A percentile compares a stretch with the other conserved stretches of the same genome.
Conservation (phyloP, 2,329 filamentous ascomycete species). For the Sporothrix pseudoabietina region DNA sequence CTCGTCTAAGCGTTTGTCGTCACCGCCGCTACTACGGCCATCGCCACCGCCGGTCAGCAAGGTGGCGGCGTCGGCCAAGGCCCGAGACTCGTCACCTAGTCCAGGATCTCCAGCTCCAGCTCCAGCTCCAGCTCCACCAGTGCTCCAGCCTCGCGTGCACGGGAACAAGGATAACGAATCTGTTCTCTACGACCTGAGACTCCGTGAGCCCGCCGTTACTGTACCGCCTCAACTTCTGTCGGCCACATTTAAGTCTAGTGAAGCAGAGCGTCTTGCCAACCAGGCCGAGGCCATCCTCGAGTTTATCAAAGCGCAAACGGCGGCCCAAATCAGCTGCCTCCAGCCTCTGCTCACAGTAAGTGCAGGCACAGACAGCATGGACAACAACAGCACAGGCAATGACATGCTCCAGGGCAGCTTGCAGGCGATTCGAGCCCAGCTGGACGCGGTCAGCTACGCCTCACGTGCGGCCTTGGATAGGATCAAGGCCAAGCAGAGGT, state of each 20-base stretch:
- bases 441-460: neutral
- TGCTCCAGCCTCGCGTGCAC: neutral
- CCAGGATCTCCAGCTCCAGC: neutral
- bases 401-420: slow-evolving; percentile 12
- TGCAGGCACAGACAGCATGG: too few species aligned
- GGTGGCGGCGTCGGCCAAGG: neutral
- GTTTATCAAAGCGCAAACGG: neutral
- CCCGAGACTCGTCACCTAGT: neutral
- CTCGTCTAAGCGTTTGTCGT: neutral
- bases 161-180: neutral
- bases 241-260: neutral
- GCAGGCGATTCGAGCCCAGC: neutral
- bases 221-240: too few species aligned
- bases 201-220: neutral
- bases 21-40: too few species aligned
- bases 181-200: neutral
- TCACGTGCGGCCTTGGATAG: slow-evolving; percentile 3
- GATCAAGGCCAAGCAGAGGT: neutral
- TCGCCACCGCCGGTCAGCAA: neutral
- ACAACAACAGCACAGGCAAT: neutral
- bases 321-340: neutral
- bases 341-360: neutral
- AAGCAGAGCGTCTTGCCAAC: neutral
- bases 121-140: neutral
- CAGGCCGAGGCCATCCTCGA: neutral